These are phyloP conservation scores for Hortiboletus flavorubellus DNA, from an alignment of 768 basidiomycete genomes.

Conservation along the genomic window DNA sequence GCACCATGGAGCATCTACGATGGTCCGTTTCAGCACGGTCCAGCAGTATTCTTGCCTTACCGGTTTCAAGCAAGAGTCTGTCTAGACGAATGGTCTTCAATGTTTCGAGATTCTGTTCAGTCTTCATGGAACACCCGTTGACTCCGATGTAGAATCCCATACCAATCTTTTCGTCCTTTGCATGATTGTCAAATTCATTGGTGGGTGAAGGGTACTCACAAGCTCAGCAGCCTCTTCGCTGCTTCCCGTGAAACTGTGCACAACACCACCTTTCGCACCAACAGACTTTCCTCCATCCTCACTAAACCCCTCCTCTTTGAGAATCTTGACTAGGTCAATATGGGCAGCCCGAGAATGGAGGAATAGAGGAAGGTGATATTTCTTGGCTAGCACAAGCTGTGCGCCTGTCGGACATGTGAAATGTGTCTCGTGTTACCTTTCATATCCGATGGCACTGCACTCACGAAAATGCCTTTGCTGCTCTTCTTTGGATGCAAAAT, in stretches of 20 bases:
- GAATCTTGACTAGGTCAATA: slow-evolving; percentile 59
- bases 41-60: slow-evolving; percentile 32
- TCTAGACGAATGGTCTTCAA: slow-evolving; percentile 56
- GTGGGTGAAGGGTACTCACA: slow-evolving; percentile 39
- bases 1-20: slow-evolving; percentile 68
- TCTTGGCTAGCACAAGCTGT: slow-evolving; percentile 65
- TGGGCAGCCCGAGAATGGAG: slow-evolving; percentile 81
- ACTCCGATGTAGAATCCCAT: slow-evolving; percentile 64
- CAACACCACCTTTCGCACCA: slow-evolving; percentile 70
- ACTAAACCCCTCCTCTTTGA: slow-evolving; percentile 64
- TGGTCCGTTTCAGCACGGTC: background rate
- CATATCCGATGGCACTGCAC: slow-evolving; percentile 18
- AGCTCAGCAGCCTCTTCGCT: slow-evolving; percentile 60
- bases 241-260: slow-evolving; percentile 79
- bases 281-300: slow-evolving; percentile 49
- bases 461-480: slow-evolving; percentile 65
- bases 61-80: slow-evolving; percentile 70
- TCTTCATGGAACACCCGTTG: slow-evolving; percentile 79
- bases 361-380: slow-evolving; percentile 72
- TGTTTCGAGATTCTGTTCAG: slow-evolving; percentile 56
- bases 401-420: slow-evolving; percentile 31
- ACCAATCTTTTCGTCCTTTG: slow-evolving; percentile 43
- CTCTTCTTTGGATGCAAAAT: slow-evolving; percentile 55
- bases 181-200: background rate
- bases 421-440: background rate